Evolutionary conservation across 768 basidiomycete species (phyloP).

Genomic region (Rhizopogon sp.): DNA sequence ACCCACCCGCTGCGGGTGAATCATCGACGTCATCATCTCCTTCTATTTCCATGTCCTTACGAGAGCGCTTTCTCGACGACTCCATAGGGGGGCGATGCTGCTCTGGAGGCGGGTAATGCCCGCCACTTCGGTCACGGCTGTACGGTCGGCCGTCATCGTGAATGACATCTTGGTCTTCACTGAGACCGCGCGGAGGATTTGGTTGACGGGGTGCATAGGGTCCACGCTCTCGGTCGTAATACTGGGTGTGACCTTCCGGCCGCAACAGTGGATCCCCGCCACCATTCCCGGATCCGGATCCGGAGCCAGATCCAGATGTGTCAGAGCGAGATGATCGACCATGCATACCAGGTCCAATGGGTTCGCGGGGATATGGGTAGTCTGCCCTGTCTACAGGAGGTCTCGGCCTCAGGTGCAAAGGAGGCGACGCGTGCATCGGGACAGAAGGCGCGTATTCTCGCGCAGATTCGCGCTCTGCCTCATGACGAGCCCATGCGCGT

Average conservation of each 20-base stretch:
- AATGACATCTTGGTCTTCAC: constrained; percentile 47
- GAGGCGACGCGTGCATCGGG: constrained; percentile 36
- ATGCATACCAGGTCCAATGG: constrained; percentile 24
- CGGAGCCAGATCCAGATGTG: constrained; percentile 54
- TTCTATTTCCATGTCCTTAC: constrained; percentile 63
- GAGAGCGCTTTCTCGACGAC: constrained; percentile 49
- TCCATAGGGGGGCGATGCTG: constrained; percentile 38
- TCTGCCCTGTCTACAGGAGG: constrained; percentile 26
- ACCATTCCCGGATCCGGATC: constrained; percentile 31
- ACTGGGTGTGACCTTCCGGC: constrained; percentile 46
- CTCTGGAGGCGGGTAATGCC: constrained; percentile 26
- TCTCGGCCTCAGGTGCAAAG: constrained; percentile 34
- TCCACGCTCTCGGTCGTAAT: constrained; percentile 45
- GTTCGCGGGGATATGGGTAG: constrained; percentile 27
- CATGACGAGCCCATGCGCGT: constrained; percentile 32
- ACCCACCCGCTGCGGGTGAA: constrained; percentile 21
- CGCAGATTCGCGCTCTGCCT: constrained; percentile 32
- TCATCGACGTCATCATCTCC: constrained; percentile 43
- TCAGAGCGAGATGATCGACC: constrained; percentile 47
- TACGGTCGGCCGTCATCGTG: constrained; percentile 48
- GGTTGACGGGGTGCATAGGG: constrained; percentile 50
- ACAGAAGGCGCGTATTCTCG: constrained; percentile 26
- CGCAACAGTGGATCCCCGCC: constrained; percentile 44
- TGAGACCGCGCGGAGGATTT: constrained; percentile 30
- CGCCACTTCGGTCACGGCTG: constrained; percentile 32